A percentile compares a stretch with the other conserved stretches of the same genome.
These are phyloP conservation scores for Rhododendron molle DNA, from an alignment of 148 eudicot species.

Conservation along the genomic window DNA sequence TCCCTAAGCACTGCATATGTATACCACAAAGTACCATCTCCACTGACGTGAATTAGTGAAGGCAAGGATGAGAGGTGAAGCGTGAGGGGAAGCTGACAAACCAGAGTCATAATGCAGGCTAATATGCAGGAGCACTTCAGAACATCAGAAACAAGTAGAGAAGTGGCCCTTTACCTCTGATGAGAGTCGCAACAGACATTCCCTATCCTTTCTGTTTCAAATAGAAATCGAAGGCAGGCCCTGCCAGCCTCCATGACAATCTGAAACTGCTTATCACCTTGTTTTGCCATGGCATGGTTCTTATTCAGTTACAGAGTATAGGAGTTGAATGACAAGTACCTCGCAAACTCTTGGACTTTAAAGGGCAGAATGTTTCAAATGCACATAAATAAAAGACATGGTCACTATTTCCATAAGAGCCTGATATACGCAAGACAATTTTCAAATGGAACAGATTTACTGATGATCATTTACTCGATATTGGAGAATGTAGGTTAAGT, in stretches of 20 bases:
- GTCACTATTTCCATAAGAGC: neutral
- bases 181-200: neutral
- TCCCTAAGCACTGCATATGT: neutral
- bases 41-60: neutral
- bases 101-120: neutral
- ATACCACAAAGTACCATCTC: neutral
- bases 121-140: neutral
- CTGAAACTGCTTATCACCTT: neutral
- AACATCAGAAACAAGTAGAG: neutral
- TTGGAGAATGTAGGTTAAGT: neutral
- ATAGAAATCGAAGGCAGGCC: neutral
- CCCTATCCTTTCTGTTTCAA: neutral
- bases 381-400: neutral
- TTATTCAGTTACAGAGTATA: neutral
- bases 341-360: neutral
- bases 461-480: neutral
- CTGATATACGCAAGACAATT: neutral
- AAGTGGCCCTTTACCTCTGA: neutral
- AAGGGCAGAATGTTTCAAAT: neutral
- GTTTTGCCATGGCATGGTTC: neutral
- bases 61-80: neutral
- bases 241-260: slow-evolving; percentile 6
- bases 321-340: neutral
- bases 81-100: neutral
- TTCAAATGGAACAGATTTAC: neutral